Evolutionary conservation across 805 yeast genomes (phyloP).

Genomic region (Pichia membranifaciens): DNA sequence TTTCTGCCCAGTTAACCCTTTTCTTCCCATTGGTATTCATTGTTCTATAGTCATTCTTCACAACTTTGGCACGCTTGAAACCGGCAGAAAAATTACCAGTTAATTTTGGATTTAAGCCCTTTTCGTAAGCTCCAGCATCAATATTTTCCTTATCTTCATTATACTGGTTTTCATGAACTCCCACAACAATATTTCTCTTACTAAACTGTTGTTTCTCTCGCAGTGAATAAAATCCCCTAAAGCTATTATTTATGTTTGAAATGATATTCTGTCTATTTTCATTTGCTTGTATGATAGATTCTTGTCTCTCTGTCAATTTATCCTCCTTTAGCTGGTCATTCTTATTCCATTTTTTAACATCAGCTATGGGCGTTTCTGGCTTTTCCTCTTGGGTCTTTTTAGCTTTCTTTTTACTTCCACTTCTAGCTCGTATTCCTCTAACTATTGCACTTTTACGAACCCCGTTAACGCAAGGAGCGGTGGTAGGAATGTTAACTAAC

Average conservation of each 20-base stretch:
- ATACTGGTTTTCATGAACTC: not conserved
- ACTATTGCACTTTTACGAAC: constrained; percentile 33
- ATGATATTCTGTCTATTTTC: constrained; percentile 5
- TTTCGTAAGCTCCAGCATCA: not conserved
- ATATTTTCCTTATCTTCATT: constrained; percentile 7
- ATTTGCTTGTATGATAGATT: not conserved
- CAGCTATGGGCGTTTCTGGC: not conserved
- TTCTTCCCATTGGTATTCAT: constrained; percentile 10
- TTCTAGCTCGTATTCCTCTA: constrained; percentile 28
- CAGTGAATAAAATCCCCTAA: constrained; percentile 26
- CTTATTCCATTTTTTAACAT: not conserved
- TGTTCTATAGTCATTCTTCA: not conserved
- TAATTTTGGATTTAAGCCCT: not conserved
- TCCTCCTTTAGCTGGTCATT: not conserved
- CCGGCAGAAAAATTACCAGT: not conserved
- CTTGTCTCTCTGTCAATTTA: constrained; percentile 5
- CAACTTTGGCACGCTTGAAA: constrained; percentile 2
- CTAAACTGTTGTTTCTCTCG: constrained; percentile 21
- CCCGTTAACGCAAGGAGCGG: constrained; percentile 29
- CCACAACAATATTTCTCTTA: constrained; percentile 19
- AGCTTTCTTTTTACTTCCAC: constrained; percentile 2
- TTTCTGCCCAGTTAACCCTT: constrained; percentile 29
- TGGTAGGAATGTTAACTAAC: constrained; percentile 52
- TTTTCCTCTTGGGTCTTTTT: not conserved
- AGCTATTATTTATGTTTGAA: not conserved